Evolutionary conservation across 139 green algal genomes (phyloP).

Genomic region (Haematococcus sp.): DNA sequence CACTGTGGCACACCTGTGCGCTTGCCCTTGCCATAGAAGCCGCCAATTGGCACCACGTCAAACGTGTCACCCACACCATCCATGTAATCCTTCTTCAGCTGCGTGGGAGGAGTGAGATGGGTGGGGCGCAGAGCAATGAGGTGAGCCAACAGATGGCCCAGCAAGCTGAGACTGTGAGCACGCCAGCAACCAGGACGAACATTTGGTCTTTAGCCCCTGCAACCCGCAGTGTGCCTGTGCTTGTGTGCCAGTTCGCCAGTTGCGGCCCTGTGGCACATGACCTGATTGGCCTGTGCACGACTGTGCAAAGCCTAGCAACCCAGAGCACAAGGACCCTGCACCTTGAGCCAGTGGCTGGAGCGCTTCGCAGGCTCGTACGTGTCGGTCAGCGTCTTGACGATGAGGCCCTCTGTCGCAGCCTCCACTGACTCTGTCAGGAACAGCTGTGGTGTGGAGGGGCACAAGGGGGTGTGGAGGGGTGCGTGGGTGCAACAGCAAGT

Average conservation of each 20-base stretch:
- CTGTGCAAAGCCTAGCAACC: no score
- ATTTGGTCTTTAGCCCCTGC: no score
- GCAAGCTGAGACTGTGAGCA: no score
- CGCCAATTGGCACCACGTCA: constrained; percentile 91
- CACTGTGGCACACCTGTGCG: constrained; percentile 65
- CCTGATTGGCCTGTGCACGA: no score
- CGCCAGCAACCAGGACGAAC: no score
- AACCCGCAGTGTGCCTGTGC: no score
- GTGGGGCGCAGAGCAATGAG: background rate
- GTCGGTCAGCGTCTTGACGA: constrained; percentile 90
- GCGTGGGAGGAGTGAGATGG: constrained; percentile 57
- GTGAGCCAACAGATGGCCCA: no score
- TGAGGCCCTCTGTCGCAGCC: constrained; percentile 90
- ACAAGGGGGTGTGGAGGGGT: background rate
- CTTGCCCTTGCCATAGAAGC: constrained; percentile 85
- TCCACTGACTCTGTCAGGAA: constrained; percentile 92
- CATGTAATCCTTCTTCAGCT: constrained; percentile 99
- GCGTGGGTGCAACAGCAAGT: no score
- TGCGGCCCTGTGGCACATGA: no score
- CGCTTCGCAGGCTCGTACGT: constrained; percentile 94
- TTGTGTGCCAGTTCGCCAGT: no score
- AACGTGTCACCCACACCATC: constrained; percentile 92
- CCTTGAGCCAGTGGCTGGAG: constrained; percentile 90
- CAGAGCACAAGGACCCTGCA: constrained; percentile 15
- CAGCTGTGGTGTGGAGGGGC: constrained; percentile 38